Percentiles rank a stretch among this genome's conserved stretches.
These are phyloP conservation scores for Fusarium keratoplasticum DNA, from an alignment of 2,329 filamentous ascomycete species.

Conservation along the genomic window DNA sequence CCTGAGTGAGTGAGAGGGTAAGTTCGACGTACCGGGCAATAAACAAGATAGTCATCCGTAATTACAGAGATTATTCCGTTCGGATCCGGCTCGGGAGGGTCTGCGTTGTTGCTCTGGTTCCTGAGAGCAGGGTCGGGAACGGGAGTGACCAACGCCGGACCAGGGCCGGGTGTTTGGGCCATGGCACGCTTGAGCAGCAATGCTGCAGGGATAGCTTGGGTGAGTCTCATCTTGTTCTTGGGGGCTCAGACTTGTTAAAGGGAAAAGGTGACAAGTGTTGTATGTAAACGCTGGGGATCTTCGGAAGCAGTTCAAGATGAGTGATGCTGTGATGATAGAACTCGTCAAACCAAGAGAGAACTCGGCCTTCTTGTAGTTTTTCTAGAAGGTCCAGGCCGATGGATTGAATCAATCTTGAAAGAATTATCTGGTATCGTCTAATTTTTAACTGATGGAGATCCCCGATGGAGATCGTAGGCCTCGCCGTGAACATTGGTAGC, in stretches of 20 bases:
- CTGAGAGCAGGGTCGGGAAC: background rate
- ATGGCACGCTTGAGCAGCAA: conserved; percentile 16
- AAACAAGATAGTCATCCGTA: conserved; percentile 54
- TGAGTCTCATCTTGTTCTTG: conserved; percentile 12
- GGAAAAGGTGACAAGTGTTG: background rate
- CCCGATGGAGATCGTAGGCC: conserved; percentile 3
- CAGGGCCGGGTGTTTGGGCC: background rate
- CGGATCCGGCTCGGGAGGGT: background rate
- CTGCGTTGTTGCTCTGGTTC: background rate
- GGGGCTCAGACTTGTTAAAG: background rate
- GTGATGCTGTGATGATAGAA: background rate
- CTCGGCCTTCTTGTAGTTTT: background rate
- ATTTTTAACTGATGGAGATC: background rate
- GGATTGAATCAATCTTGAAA: background rate
- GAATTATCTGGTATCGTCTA: background rate
- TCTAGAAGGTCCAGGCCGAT: background rate
- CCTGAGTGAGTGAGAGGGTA: too few species aligned
- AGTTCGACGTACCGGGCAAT: conserved; percentile 55
- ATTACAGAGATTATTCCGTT: conserved; percentile 50
- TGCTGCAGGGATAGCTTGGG: background rate
- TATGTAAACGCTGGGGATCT: background rate
- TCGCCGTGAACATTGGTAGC: background rate
- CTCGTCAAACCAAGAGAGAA: background rate
- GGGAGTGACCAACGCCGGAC: background rate
- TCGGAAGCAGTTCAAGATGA: background rate